Percentiles rank a stretch among this genome's conserved stretches.
Evolutionary conservation across 164 flowering plant genomes (phyloP).

Genomic region (Magnolia officinalis): DNA sequence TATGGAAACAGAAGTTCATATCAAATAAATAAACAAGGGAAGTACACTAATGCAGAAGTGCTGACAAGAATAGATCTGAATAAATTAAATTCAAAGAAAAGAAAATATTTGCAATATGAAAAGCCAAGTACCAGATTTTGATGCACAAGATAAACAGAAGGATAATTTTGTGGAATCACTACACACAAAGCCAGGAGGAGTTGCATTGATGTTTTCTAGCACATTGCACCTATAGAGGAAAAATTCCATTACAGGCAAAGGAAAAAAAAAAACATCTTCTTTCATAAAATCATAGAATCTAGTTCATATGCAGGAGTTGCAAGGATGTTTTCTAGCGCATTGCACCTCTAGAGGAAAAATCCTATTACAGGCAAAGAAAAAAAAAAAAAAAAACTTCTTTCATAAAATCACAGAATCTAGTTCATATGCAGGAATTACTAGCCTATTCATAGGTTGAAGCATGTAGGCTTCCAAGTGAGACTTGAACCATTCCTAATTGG

Average conservation of each 20-base stretch:
- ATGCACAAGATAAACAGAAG: too few relatives aligned
- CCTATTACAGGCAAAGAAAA: neutral
- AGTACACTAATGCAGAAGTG: too few relatives aligned
- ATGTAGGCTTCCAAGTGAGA: neutral
- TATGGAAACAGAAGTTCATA: neutral
- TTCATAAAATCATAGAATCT: too few relatives aligned
- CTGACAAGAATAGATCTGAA: too few relatives aligned
- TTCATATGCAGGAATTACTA: too few relatives aligned
- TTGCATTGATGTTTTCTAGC: neutral
- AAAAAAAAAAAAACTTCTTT: neutral
- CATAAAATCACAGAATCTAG: too few relatives aligned
- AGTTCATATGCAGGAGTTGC: neutral
- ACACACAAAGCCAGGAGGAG: neutral
- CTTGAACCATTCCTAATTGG: neutral
- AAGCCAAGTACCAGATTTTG: too few relatives aligned
- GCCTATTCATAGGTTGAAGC: neutral
- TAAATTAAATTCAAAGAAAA: too few relatives aligned
- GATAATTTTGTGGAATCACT: too few relatives aligned
- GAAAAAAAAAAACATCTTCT: neutral
- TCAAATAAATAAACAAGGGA: neutral
- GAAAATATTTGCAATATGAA: too few relatives aligned
- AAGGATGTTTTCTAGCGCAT: neutral
- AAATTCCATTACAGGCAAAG: neutral
- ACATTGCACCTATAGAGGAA: neutral
- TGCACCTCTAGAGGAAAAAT: neutral